Percentiles rank a stretch among this genome's conserved stretches.
phyloP scores from a whole-genome alignment of 1,284 basidiomycete genomes.

The Rhizoctonia solani region DNA sequence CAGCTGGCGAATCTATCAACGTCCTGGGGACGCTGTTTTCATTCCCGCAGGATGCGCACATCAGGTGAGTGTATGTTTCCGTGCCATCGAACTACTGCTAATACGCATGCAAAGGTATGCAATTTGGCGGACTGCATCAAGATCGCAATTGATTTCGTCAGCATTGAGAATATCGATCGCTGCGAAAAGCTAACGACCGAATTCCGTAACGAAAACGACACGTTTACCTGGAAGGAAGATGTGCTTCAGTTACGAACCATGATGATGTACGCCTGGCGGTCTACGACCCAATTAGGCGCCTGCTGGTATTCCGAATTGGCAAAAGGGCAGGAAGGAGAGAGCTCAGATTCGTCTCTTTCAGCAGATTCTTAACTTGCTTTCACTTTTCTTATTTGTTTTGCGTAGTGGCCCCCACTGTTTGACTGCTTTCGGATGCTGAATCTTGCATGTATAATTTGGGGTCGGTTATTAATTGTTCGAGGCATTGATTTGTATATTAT shows the following conservation, averaged over 20 bases:
- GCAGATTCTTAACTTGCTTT: no score
- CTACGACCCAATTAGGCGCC: conserved; percentile 43
- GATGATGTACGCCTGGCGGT: conserved; percentile 91
- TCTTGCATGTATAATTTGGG: no score
- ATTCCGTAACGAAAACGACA: conserved; percentile 86
- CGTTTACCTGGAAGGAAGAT: conserved; percentile 91
- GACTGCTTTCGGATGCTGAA: no score
- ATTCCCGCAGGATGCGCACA: conserved; percentile 96
- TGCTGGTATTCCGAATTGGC: no score
- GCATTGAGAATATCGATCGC: conserved; percentile 84
- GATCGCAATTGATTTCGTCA: conserved; percentile 95
- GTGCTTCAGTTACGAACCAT: conserved; percentile 88
- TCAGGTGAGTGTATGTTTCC: conserved; percentile 61
- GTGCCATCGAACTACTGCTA: neutral
- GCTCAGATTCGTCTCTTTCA: no score
- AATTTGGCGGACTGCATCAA: conserved; percentile 93
- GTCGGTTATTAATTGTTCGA: no score
- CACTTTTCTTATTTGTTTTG: no score
- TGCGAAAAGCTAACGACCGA: conserved; percentile 85
- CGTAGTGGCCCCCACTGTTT: no score
- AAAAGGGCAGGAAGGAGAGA: no score
- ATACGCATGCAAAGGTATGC: conserved; percentile 59
- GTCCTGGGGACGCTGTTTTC: conserved; percentile 91
- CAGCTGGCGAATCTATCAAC: conserved; percentile 85
- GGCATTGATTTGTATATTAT: no score